Percentiles rank a stretch among this genome's conserved stretches.
Evolutionary conservation across 306 rosid genomes (phyloP).

Genomic region (Rosa lucieae): DNA sequence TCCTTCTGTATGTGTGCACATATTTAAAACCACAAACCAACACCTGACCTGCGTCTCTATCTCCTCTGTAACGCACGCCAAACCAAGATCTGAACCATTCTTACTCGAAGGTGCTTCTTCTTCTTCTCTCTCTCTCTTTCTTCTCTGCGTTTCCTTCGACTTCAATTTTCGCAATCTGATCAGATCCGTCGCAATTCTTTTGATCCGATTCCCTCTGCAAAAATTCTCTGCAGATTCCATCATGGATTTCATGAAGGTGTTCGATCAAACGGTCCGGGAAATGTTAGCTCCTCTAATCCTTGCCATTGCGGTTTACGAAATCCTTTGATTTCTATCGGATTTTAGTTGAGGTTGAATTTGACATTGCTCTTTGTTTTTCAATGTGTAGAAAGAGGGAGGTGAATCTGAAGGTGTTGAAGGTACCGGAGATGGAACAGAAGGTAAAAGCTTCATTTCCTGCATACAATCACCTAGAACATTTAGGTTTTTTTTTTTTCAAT

Average conservation of each 20-base stretch:
- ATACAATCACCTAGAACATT: background rate
- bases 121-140: background rate
- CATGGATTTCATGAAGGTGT: conserved; percentile 99
- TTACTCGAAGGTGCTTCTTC: conserved; percentile 2
- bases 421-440: conserved; percentile 99
- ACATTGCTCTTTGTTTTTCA: conserved; percentile 12
- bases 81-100: conserved; percentile 28
- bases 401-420: conserved; percentile 95
- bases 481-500: background rate
- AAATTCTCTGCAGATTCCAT: conserved; percentile 43
- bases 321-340: background rate
- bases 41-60: conserved; percentile 3
- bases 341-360: conserved; percentile 3
- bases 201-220: background rate
- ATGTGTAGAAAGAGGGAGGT: conserved; percentile 95
- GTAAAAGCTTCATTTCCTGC: conserved; percentile 31
- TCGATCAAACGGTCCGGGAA: conserved; percentile 99
- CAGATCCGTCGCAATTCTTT: conserved; percentile 33
- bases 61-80: conserved; percentile 1
- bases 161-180: conserved; percentile 11
- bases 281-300: conserved; percentile 48
- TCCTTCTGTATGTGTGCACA: background rate
- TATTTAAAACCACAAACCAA: conserved; percentile 10
- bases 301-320: conserved; percentile 18
- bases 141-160: background rate